Evolutionary conservation across 2,329 filamentous ascomycete genomes (phyloP).

Genomic region (Cladosporium sp.): DNA sequence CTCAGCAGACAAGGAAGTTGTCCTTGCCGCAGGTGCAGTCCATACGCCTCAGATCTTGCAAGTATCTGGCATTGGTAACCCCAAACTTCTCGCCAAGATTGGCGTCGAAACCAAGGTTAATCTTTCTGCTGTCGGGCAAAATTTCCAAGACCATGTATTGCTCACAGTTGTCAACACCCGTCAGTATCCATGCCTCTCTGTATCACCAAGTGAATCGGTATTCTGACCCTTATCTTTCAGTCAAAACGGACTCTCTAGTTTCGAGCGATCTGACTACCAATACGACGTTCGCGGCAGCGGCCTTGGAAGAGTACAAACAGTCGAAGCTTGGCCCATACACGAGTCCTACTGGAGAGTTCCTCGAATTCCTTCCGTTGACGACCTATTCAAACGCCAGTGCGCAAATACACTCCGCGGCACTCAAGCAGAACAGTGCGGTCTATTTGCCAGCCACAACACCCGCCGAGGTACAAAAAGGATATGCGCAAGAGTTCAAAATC

Average conservation of each 20-base stretch:
- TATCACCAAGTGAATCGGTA: neutral
- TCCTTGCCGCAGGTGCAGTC: constrained; percentile 44
- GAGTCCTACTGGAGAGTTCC: constrained; percentile 11
- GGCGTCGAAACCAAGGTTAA: constrained; percentile 59
- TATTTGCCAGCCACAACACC: neutral
- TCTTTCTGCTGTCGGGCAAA: constrained; percentile 62
- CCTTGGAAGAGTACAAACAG: constrained; percentile 19
- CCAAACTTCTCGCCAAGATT: constrained; percentile 55
- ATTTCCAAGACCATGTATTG: constrained; percentile 58
- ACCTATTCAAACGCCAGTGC: neutral
- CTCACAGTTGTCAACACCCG: neutral
- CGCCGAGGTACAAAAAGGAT: constrained; percentile 1
- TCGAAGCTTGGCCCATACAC: constrained; percentile 21
- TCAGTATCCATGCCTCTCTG: neutral
- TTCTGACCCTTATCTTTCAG: neutral
- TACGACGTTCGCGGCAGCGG: constrained; percentile 20
- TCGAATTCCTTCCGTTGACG: constrained; percentile 7
- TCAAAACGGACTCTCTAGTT: neutral
- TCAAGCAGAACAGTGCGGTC: neutral
- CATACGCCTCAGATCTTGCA: constrained; percentile 54
- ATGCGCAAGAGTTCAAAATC: neutral
- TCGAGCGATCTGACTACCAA: constrained; percentile 3
- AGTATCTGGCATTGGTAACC: constrained; percentile 60
- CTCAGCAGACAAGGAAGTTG: constrained; percentile 41
- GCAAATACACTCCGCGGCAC: constrained; percentile 4